Evolutionary conservation across 2,329 filamentous ascomycete genomes (phyloP), one percentile per base, ranked within the genome.

Genomic region (Colletotrichum kahawae): DNA sequence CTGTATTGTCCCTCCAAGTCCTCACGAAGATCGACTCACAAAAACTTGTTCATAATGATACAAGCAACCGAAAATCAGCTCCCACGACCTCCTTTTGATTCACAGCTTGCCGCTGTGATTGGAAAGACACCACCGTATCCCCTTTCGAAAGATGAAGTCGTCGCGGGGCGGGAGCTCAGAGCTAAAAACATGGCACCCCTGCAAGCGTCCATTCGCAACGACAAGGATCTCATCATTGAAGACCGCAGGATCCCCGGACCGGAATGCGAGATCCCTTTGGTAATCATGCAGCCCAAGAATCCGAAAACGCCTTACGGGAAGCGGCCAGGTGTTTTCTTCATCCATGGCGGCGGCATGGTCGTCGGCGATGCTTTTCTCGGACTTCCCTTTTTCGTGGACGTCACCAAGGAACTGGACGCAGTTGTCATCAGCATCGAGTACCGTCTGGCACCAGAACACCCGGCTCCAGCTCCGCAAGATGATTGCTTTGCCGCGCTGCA

Each of bases 351-450:
- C 29, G 74, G 62, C 51, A 66, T 74, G 71, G 62, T 76, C 12
- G 34, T 70, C 7, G 74, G 74, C 14, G 67, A 74, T 31, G 60
- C 66, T 13, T 76, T 74, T 4, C 63, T 74, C 10, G 59, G 62
- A 1, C 68, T 76, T 1, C 16, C 59, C 5, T 68, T 64, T n/a
- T 70, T 67, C 16, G 62, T 34, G 18, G 29, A 27, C 4, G 69
- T 75, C 12, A 67, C 63, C 13, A 74, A 67, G 43, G 57, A 70
- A 13, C 54, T 60, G 13, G 67, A 57, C 18, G 71, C 71, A 4
- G 80, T 86, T 0, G 83, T 83, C 31, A 80, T 88, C 16, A 87
- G 85, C 76, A 83, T 87, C 5, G 87, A 87, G 63, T 89, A 89
- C 77, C 80, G 87, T 1, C 83, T 89, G 7, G 86, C 85, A 4